These are phyloP conservation scores for Deakozyma indianensis DNA, from an alignment of 805 yeast species.

Conservation along the genomic window DNA sequence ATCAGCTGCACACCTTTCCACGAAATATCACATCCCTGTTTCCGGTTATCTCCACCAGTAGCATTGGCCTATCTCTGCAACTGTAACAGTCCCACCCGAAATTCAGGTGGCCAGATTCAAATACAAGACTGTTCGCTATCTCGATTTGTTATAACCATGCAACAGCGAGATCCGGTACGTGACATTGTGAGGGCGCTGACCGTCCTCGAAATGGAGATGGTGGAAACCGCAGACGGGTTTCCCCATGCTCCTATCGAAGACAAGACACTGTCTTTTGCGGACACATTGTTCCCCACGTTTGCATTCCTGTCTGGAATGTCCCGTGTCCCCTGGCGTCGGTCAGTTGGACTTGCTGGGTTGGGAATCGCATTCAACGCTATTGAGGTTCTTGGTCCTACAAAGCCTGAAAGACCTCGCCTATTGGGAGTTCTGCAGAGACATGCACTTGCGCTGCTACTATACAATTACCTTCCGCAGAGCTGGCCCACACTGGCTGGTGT, in stretches of 20 bases:
- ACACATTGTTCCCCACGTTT: constrained; percentile 19
- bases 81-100: too few relatives aligned
- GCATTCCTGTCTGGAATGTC: constrained; percentile 18
- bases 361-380: constrained; percentile 17
- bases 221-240: constrained; percentile 9
- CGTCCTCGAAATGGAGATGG: constrained; percentile 19
- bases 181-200: constrained; percentile 17
- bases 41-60: too few relatives aligned
- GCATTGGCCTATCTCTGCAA: too few relatives aligned
- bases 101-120: too few relatives aligned
- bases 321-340: constrained; percentile 7
- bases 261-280: constrained; percentile 15
- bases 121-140: too few relatives aligned
- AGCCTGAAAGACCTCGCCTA: constrained; percentile 8
- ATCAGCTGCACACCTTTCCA: too few relatives aligned
- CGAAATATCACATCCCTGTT: too few relatives aligned
- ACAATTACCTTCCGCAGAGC: constrained; percentile 6
- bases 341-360: constrained; percentile 14
- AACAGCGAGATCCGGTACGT: constrained; percentile 14
- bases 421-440: constrained; percentile 19
- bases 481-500: constrained; percentile 12
- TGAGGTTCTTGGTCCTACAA: constrained; percentile 5
- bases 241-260: constrained; percentile 13
- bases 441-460: constrained; percentile 15
- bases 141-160: too few relatives aligned